Evolutionary conservation across 2,329 filamentous ascomycete genomes (phyloP), one percentile per base, ranked within the genome.

Genomic region (Alternaria angustiovoidea): DNA sequence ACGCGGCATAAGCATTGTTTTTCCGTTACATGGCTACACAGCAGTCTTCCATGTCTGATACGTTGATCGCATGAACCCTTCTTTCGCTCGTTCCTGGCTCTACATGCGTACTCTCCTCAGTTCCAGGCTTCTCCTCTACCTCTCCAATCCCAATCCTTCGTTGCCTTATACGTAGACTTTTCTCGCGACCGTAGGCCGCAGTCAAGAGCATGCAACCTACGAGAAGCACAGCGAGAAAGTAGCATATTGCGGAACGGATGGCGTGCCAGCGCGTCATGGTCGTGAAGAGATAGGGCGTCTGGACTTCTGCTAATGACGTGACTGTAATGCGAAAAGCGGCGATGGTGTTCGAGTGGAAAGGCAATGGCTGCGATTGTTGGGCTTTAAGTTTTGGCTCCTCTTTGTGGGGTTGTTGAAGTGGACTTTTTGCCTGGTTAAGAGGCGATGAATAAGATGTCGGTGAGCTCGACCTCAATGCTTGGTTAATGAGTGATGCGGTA

Each of bases 201-300:
- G 14, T 16, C 11, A 14, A 36, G 14, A 36, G 32, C 14, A 36
- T 36, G 1, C 32, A 36, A 5, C 32, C 14, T 16, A 36, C 12
- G 32, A 36, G 32, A 16, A 36, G 32, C 32, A 36, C 5, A 12
- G 32, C 32, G 32, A 36, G 1, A 7, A 36, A 4, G 32, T 36
- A 36, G 32, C 14, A 16, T 14, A 36, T 2, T 14, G 14, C 2
- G 14, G 0, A 12, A 12, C 7, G 14, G 1, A 36, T 16, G 12
- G 32, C 14, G 32, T 36, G 14, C 5, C 5, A 36, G 14, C 1
- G 32, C 5, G 14, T 16, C 14, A 12, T 14, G 12, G 12, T 36
- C 5, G 14, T 7, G 12, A 3, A 12, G 32, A 12, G 0, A 36
- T 5, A 0, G 0, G 28, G 0, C 5, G 28, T 30, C 11, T 30